Percentiles rank a stretch among this genome's conserved stretches.
These are phyloP conservation scores for Scortechinia acanthostroma DNA, from an alignment of 2,329 filamentous ascomycete species.

Conservation along the genomic window DNA sequence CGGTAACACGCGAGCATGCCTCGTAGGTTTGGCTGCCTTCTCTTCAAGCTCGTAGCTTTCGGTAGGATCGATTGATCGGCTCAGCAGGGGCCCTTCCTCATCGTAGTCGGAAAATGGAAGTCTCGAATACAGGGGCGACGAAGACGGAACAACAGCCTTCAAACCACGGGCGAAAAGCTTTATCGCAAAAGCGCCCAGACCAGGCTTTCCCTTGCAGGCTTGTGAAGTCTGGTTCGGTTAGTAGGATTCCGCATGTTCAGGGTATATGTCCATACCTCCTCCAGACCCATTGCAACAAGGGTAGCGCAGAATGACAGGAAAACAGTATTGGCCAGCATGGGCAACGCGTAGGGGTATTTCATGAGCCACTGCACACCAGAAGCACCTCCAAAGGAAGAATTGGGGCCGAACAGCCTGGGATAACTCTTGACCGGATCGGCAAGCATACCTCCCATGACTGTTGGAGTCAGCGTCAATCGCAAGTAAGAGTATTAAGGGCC, in stretches of 20 bases:
- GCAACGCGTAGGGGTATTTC: constrained; percentile 62
- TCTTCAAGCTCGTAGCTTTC: constrained; percentile 6
- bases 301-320: constrained; percentile 48
- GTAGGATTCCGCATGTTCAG: constrained; percentile 14
- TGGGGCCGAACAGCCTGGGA: constrained; percentile 54
- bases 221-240: no score
- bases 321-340: constrained; percentile 57
- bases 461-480: neutral
- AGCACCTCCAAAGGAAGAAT: constrained; percentile 44
- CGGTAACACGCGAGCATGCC: constrained; percentile 19
- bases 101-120: constrained; percentile 23
- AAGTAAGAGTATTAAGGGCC: neutral
- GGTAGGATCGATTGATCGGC: neutral
- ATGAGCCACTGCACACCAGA: constrained; percentile 56
- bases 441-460: constrained; percentile 56
- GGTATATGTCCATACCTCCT: constrained; percentile 38
- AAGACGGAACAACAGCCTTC: constrained; percentile 13
- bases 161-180: constrained; percentile 12
- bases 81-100: constrained; percentile 22
- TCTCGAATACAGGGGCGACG: constrained; percentile 18
- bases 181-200: constrained; percentile 20
- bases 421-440: constrained; percentile 59
- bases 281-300: constrained; percentile 54
- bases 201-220: constrained; percentile 33
- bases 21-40: constrained; percentile 15